A percentile compares a stretch with the other conserved stretches of the same genome.
Evolutionary conservation across 2,329 filamentous ascomycete genomes (phyloP).

Genomic region (Fusarium heterosporum): DNA sequence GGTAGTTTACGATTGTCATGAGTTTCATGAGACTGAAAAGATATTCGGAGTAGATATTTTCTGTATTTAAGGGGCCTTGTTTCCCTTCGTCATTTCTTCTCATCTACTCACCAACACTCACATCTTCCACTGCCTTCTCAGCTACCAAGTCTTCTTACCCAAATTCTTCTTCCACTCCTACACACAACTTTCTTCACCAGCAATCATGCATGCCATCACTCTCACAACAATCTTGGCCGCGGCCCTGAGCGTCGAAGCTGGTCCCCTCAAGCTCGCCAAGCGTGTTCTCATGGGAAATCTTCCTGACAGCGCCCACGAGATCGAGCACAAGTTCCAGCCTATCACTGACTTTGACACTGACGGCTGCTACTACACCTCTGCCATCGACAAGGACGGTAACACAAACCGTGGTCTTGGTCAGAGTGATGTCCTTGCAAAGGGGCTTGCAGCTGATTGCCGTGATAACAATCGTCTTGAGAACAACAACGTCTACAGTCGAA

Average conservation of each 20-base stretch:
- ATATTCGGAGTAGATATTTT: fast-evolving
- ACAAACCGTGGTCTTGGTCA: constrained; percentile 40
- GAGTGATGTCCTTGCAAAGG: constrained; percentile 15
- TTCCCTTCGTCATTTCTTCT: neutral
- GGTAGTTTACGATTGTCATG: neutral
- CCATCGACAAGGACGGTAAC: constrained; percentile 54
- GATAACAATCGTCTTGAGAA: constrained; percentile 44
- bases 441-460: constrained; percentile 41
- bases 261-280: constrained; percentile 12
- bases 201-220: constrained; percentile 10
- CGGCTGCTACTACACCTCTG: constrained; percentile 60
- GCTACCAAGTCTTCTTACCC: neutral
- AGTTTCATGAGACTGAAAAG: neutral
- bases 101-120: neutral
- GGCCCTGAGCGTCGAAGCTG: constrained; percentile 12
- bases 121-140: neutral
- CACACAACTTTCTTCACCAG: neutral
- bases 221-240: constrained; percentile 1
- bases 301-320: constrained; percentile 47
- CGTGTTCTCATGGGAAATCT: constrained; percentile 22
- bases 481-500: constrained; percentile 48
- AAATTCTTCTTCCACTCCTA: neutral
- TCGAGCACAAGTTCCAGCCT: constrained; percentile 54
- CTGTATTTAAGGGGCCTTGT: constrained; percentile 1
- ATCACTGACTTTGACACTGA: constrained; percentile 55